These are phyloP conservation scores for Colletotrichum horii DNA, from an alignment of 2,329 filamentous ascomycete genomes.

Conservation along the genomic window DNA sequence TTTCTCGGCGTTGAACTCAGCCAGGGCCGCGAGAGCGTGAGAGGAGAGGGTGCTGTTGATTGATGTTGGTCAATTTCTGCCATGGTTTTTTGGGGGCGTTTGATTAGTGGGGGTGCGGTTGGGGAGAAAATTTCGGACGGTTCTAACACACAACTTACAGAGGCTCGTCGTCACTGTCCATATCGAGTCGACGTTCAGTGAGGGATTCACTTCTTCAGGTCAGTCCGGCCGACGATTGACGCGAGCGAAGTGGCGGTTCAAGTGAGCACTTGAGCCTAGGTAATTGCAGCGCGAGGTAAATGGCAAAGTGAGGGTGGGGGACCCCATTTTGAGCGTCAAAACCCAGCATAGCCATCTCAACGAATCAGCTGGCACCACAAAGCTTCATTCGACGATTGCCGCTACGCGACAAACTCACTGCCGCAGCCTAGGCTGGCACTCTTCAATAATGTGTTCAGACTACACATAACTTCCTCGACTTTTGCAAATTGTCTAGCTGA, in stretches of 20 bases:
- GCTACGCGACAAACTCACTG: not conserved
- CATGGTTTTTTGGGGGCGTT: not conserved
- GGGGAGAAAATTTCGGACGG: not conserved
- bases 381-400: not conserved
- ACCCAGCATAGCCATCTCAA: not conserved
- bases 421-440: not conserved
- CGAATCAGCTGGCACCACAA: conserved; percentile 6
- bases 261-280: not conserved
- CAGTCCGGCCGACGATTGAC: not conserved
- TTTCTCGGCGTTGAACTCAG: conserved; percentile 76
- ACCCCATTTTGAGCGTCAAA: not conserved
- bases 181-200: not conserved
- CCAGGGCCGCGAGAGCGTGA: conserved; percentile 70
- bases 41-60: conserved; percentile 64
- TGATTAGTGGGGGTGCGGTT: not conserved
- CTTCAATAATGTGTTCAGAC: not conserved
- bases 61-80: not conserved
- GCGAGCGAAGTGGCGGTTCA: not conserved
- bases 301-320: not conserved
- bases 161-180: conserved; percentile 51
- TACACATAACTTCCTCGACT: conserved; percentile 17
- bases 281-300: not conserved
- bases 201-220: not conserved
- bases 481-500: conserved; percentile 30
- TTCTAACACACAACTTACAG: conserved; percentile 42